A percentile compares a stretch with the other conserved stretches of the same genome.
These are phyloP conservation scores for Heliamphora exappendiculata DNA, from an alignment of 148 eudicot genomes.

Conservation along the genomic window DNA sequence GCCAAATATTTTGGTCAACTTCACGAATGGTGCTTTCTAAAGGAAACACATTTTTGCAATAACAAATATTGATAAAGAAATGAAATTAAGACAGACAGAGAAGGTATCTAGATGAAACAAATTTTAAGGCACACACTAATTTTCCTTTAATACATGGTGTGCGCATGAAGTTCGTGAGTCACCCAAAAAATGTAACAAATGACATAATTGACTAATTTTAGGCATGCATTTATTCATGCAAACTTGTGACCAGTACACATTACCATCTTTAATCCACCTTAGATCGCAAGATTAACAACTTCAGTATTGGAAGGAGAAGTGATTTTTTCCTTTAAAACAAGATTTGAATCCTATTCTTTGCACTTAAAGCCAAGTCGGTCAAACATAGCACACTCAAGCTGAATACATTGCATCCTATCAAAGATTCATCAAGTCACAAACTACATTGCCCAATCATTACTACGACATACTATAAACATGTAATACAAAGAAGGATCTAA, in stretches of 20 bases:
- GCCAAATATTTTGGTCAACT: not conserved
- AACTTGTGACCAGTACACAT: not conserved
- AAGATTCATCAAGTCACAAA: not conserved
- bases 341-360: not conserved
- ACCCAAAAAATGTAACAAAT: not conserved
- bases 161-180: too few relatives aligned
- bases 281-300: not conserved
- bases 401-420: not conserved
- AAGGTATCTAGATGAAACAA: not conserved
- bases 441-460: not conserved
- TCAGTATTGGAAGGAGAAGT: not conserved
- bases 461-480: not conserved
- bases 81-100: not conserved
- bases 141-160: not conserved
- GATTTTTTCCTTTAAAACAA: not conserved
- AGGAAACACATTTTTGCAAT: not conserved
- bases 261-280: not conserved
- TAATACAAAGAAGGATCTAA: not conserved
- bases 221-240: not conserved
- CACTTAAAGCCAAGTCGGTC: not conserved
- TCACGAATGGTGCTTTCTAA: not conserved
- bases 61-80: not conserved
- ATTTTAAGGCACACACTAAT: not conserved
- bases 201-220: not conserved
- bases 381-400: not conserved